These are phyloP conservation scores for Ettlia oleoabundans DNA, from an alignment of 139 green algal species.

Conservation along the genomic window DNA sequence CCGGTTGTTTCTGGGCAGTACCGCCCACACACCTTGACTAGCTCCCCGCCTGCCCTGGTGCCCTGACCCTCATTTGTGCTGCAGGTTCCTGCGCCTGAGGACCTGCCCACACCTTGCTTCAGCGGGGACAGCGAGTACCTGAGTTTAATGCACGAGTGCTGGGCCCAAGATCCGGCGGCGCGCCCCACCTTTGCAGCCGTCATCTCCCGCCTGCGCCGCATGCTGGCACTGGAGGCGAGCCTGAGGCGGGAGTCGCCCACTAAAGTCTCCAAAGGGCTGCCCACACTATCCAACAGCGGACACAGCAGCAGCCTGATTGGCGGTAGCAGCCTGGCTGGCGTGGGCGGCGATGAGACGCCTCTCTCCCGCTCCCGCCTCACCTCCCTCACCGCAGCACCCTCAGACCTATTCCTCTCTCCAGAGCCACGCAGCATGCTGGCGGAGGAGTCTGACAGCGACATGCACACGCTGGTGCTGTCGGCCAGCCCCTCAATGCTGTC, in stretches of 20 bases:
- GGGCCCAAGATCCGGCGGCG: conserved; percentile 58
- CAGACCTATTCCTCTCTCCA: not conserved
- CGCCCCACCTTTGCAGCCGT: conserved; percentile 66
- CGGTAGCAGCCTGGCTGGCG: too few relatives aligned
- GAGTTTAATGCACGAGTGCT: conserved; percentile 34
- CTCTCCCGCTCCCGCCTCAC: not conserved
- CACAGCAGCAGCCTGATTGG: not conserved
- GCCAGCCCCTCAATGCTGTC: not conserved
- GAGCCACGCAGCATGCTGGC: too few relatives aligned
- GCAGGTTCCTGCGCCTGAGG: conserved; percentile 16
- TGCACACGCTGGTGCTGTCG: too few relatives aligned
- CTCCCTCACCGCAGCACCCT: not conserved
- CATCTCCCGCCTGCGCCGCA: conserved; percentile 46
- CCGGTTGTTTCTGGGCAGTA: not conserved
- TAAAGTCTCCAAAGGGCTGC: not conserved
- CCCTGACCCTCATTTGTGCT: not conserved
- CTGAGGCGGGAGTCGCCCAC: conserved; percentile 18
- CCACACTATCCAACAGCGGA: not conserved
- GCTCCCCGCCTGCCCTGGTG: not conserved
- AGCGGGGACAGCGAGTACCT: conserved; percentile 23
- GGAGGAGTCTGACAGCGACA: too few relatives aligned
- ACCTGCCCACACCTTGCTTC: conserved; percentile 22
- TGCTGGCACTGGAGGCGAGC: conserved; percentile 22
- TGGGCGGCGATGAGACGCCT: conserved; percentile 1
- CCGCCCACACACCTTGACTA: not conserved